A percentile compares a stretch with the other conserved stretches of the same genome.
phyloP scores from a whole-genome alignment of 1,284 basidiomycete species.

The Trametes polyzona region DNA sequence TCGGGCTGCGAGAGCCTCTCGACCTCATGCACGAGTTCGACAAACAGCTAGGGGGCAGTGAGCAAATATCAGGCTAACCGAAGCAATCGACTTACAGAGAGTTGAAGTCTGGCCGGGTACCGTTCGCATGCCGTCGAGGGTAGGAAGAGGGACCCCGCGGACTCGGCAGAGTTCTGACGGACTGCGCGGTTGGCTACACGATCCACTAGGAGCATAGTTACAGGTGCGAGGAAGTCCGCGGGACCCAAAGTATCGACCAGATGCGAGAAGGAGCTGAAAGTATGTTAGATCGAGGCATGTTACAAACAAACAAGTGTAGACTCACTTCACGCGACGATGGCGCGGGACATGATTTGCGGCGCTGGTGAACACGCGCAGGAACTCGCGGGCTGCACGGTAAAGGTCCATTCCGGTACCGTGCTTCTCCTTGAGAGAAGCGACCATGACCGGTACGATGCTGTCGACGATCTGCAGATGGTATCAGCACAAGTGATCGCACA shows the following conservation, averaged over 20 bases:
- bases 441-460: conserved; percentile 93
- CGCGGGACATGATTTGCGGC: conserved; percentile 87
- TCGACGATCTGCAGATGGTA: conserved; percentile 75
- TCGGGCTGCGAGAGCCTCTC: conserved; percentile 58
- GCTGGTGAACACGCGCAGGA: conserved; percentile 88
- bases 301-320: conserved; percentile 18
- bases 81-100: conserved; percentile 54
- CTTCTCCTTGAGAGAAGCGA: conserved; percentile 67
- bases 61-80: conserved; percentile 21
- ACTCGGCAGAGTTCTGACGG: conserved; percentile 67
- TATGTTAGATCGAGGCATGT: neutral
- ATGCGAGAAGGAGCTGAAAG: conserved; percentile 84
- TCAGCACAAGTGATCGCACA: neutral
- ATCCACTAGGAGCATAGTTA: conserved; percentile 88
- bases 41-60: conserved; percentile 71
- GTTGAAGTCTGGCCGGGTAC: conserved; percentile 53
- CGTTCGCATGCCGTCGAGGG: conserved; percentile 71
- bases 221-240: conserved; percentile 81
- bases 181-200: conserved; percentile 73
- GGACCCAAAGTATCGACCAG: conserved; percentile 87
- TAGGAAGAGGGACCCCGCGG: conserved; percentile 62
- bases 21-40: conserved; percentile 71
- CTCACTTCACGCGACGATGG: conserved; percentile 82
- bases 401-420: conserved; percentile 60
- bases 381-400: conserved; percentile 69